phyloP scores from a whole-genome alignment of 805 yeast genomes.

The Starmera amethionina region DNA sequence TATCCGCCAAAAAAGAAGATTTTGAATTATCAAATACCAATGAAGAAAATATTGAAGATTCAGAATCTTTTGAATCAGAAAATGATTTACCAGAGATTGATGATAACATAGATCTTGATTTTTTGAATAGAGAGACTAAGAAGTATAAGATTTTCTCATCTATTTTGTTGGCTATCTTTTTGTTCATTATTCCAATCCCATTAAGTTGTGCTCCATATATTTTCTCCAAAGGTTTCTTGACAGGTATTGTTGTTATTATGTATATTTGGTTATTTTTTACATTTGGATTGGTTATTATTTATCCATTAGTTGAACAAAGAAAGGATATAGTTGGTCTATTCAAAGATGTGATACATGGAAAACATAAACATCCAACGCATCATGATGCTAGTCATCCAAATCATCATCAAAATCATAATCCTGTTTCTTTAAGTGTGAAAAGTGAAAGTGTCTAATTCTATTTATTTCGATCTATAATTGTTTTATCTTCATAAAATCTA shows the following conservation, averaged over 20 bases:
- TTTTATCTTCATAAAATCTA: no score
- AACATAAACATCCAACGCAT: no score
- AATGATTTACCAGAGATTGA: slow-evolving; percentile 15
- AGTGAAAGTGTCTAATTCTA: no score
- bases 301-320: slow-evolving; percentile 22
- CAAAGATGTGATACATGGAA: no score
- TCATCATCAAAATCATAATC: no score
- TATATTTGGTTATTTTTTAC: slow-evolving; percentile 27
- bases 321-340: no score
- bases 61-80: neutral
- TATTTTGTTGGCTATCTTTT: slow-evolving; percentile 15
- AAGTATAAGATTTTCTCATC: slow-evolving; percentile 18
- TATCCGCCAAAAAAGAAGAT: neutral
- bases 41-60: slow-evolving; percentile 1
- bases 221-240: slow-evolving; percentile 23
- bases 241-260: slow-evolving; percentile 22
- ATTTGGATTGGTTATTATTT: slow-evolving; percentile 21
- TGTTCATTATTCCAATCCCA: slow-evolving; percentile 26
- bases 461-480: no score
- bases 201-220: slow-evolving; percentile 25
- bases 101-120: slow-evolving; percentile 16
- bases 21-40: neutral
- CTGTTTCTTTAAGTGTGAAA: no score
- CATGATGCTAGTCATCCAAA: no score
- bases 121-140: slow-evolving; percentile 22